phyloP scores from a whole-genome alignment of 139 green algal genomes.

The Pycnococcus provasolii region DNA sequence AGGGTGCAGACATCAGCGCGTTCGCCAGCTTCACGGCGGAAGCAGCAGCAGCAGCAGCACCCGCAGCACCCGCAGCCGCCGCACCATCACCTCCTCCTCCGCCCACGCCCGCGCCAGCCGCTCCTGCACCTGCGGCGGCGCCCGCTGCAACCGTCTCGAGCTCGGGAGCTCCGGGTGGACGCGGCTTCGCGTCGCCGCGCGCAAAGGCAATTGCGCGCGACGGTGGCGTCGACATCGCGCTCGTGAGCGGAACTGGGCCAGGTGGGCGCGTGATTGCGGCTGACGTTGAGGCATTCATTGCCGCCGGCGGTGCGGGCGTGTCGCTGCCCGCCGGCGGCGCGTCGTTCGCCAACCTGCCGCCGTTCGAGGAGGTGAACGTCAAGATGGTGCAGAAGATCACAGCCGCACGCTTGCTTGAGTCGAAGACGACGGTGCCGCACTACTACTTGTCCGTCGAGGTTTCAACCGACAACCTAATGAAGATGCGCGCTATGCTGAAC shows the following conservation, averaged over 20 bases:
- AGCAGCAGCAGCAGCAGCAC: constrained; percentile 17
- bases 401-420: constrained; percentile 69
- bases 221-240: constrained; percentile 7
- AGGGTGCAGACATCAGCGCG: constrained; percentile 44
- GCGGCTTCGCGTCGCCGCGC: constrained; percentile 34
- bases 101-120: constrained; percentile 17
- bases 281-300: constrained; percentile 34
- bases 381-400: constrained; percentile 58
- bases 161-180: constrained; percentile 13
- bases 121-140: constrained; percentile 4
- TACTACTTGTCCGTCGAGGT: constrained; percentile 88
- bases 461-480: constrained; percentile 49
- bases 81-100: constrained; percentile 1
- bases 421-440: constrained; percentile 79
- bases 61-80: constrained; percentile 19
- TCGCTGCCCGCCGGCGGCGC: neutral
- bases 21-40: constrained; percentile 26
- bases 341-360: constrained; percentile 4
- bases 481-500: constrained; percentile 35
- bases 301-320: too few species aligned
- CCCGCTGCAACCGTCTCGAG: constrained; percentile 3
- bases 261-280: constrained; percentile 29
- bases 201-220: constrained; percentile 36
- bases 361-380: constrained; percentile 59
- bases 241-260: constrained; percentile 33